A percentile compares a stretch with the other conserved stretches of the same genome.
These are phyloP conservation scores for Aciculoconidium aculeatum DNA, from an alignment of 805 yeast species.

Conservation along the genomic window DNA sequence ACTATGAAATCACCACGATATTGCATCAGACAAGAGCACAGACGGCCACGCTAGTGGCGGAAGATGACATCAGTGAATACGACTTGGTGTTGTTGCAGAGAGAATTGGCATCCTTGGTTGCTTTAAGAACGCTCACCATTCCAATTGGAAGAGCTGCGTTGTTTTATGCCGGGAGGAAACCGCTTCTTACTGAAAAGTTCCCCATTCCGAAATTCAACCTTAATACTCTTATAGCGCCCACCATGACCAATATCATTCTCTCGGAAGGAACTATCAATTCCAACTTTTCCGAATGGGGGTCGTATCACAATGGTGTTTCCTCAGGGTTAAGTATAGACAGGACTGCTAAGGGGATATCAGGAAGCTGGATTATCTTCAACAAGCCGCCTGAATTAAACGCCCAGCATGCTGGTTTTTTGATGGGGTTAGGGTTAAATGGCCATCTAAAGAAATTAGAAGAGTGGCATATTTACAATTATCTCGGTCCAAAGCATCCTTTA, in stretches of 20 bases:
- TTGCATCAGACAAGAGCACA: constrained; percentile 68
- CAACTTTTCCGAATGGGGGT: constrained; percentile 66
- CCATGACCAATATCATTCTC: constrained; percentile 55
- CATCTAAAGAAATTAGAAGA: constrained; percentile 80
- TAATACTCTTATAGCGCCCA: constrained; percentile 58
- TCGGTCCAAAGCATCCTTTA: constrained; percentile 81
- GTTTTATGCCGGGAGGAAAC: constrained; percentile 61
- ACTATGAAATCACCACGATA: constrained; percentile 66
- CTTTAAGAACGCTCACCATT: constrained; percentile 65
- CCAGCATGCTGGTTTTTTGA: constrained; percentile 91
- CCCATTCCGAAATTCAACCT: constrained; percentile 74
- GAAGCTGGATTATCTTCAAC: constrained; percentile 89
- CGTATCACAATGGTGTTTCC: constrained; percentile 88
- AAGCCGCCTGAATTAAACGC: constrained; percentile 66
- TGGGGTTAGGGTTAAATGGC: constrained; percentile 90
- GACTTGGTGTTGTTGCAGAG: constrained; percentile 50
- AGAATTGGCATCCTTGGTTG: constrained; percentile 55
- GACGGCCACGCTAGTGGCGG: constrained; percentile 35
- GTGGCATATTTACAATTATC: constrained; percentile 92
- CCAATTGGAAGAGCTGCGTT: constrained; percentile 78
- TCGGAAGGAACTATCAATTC: constrained; percentile 50
- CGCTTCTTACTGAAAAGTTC: constrained; percentile 79
- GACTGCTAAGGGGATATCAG: constrained; percentile 64
- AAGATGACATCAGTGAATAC: constrained; percentile 45
- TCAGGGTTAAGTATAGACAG: constrained; percentile 74